These are phyloP conservation scores for Nyctanthes arbortristis DNA, from an alignment of 257 asterid genomes.

Conservation along the genomic window DNA sequence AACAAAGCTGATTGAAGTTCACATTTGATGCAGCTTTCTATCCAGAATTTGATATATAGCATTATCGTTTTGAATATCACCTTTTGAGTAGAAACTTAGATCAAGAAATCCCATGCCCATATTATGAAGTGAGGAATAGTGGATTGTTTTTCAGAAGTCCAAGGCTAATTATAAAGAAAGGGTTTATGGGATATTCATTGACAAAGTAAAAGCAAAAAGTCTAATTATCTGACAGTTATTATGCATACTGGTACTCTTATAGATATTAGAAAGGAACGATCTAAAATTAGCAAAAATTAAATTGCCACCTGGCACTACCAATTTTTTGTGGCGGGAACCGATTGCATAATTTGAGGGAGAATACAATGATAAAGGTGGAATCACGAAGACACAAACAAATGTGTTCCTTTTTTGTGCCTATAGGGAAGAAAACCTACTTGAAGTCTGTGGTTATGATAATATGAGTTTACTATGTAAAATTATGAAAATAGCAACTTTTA, in stretches of 20 bases:
- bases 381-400: too few relatives aligned
- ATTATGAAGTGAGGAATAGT: not conserved
- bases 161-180: not conserved
- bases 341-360: too few relatives aligned
- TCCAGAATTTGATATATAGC: not conserved
- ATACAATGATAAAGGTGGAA: too few relatives aligned
- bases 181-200: not conserved
- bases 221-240: not conserved
- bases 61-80: not conserved
- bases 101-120: not conserved
- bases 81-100: not conserved
- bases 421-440: too few relatives aligned
- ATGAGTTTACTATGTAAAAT: too few relatives aligned
- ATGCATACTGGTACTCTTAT: not conserved
- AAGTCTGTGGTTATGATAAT: too few relatives aligned
- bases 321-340: too few relatives aligned
- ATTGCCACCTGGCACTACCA: too few relatives aligned
- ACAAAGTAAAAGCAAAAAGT: not conserved
- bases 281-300: too few relatives aligned
- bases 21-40: not conserved
- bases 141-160: not conserved
- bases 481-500: too few relatives aligned
- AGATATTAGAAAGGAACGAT: not conserved
- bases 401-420: too few relatives aligned
- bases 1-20: not conserved